phyloP scores from a whole-genome alignment of 2,329 filamentous ascomycete species.

The Diaporthe australafricana region DNA sequence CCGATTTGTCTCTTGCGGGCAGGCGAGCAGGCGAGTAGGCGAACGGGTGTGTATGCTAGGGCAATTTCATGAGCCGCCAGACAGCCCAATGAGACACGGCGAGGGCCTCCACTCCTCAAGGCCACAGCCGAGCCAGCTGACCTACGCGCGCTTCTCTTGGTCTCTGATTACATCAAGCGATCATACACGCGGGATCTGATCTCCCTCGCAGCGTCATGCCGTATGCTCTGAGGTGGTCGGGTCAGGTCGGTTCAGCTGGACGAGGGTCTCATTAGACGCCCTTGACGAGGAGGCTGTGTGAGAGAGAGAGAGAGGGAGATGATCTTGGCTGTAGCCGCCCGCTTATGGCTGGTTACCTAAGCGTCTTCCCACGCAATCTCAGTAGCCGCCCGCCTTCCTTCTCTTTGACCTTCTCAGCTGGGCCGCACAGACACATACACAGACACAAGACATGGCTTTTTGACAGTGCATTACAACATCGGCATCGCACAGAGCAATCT shows the following conservation, averaged over 20 bases:
- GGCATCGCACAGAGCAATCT: constrained; percentile 15
- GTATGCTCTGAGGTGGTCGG: not conserved
- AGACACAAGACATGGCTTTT: not conserved
- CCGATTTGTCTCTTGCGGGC: constrained; percentile 28
- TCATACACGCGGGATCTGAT: constrained; percentile 28
- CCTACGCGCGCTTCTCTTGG: constrained; percentile 25
- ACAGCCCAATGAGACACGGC: constrained; percentile 30
- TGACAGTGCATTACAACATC: constrained; percentile 7
- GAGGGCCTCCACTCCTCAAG: not conserved
- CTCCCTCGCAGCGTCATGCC: not conserved
- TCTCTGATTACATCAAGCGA: constrained; percentile 11
- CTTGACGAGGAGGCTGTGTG: constrained; percentile 9
- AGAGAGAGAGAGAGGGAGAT: not conserved
- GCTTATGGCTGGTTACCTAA: constrained; percentile 23
- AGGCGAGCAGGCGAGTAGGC: not conserved
- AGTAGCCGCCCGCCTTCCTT: constrained; percentile 31
- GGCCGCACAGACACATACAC: constrained; percentile 2
- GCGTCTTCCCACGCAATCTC: constrained; percentile 23
- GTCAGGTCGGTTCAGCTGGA: constrained; percentile 26
- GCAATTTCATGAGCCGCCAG: constrained; percentile 35
- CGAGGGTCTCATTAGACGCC: constrained; percentile 31
- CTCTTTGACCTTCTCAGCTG: not conserved
- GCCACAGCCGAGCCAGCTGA: constrained; percentile 21
- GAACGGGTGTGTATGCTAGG: not conserved
- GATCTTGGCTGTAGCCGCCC: constrained; percentile 20